Percentiles rank a stretch among this genome's conserved stretches.
Conservation (phyloP, 257 asterid genomes). For the Cruciata laevipes region DNA sequence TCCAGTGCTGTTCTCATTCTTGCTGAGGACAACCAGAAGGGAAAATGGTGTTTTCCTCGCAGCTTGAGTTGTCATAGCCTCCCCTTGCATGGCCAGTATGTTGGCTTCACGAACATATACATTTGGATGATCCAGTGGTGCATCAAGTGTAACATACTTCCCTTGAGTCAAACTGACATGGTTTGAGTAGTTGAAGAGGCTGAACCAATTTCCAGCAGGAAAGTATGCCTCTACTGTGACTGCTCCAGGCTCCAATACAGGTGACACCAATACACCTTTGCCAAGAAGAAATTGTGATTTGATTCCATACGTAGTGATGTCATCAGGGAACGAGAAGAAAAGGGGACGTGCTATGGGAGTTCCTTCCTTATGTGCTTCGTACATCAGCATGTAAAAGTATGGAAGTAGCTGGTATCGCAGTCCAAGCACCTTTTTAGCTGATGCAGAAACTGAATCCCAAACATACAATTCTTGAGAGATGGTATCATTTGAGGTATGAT, state of each 20-base stretch:
- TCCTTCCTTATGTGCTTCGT: constrained; percentile 38
- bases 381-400: constrained; percentile 40
- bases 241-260: constrained; percentile 31
- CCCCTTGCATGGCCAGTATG: constrained; percentile 38
- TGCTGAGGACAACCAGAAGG: constrained; percentile 33
- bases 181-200: constrained; percentile 33
- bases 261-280: constrained; percentile 40
- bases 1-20: constrained; percentile 27
- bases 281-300: constrained; percentile 41
- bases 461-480: constrained; percentile 38
- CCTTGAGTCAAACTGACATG: constrained; percentile 20
- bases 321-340: constrained; percentile 48
- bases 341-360: constrained; percentile 38
- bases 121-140: constrained; percentile 32
- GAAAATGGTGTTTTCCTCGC: constrained; percentile 31
- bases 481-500: constrained; percentile 27
- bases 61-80: constrained; percentile 37
- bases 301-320: constrained; percentile 33
- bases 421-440: constrained; percentile 43
- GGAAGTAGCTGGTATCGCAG: constrained; percentile 39
- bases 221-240: constrained; percentile 32
- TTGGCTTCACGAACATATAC: constrained; percentile 36
- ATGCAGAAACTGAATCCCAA: constrained; percentile 45
- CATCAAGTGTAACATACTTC: constrained; percentile 23
- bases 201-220: constrained; percentile 43